Evolutionary conservation across 2,329 filamentous ascomycete genomes (phyloP).

Genomic region (Colletotrichum magnum): DNA sequence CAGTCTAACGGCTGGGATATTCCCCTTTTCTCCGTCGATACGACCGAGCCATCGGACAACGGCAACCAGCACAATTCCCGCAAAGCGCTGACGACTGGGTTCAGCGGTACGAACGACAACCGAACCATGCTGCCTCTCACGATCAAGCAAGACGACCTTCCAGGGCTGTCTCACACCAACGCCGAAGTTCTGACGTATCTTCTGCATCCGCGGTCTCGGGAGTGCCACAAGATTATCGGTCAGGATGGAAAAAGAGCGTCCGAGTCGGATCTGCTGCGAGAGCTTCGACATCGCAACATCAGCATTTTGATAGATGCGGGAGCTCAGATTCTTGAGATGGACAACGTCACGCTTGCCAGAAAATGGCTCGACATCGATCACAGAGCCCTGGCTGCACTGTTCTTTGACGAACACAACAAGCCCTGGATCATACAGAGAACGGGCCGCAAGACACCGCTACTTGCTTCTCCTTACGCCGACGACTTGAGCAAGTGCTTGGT

Average conservation of each 20-base stretch:
- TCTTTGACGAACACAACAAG: conserved; percentile 63
- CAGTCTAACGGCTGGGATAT: conserved; percentile 79
- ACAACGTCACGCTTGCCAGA: conserved; percentile 64
- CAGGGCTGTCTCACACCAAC: conserved; percentile 70
- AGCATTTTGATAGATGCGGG: conserved; percentile 75
- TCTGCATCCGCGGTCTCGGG: conserved; percentile 64
- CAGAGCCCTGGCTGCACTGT: conserved; percentile 65
- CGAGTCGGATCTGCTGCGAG: conserved; percentile 60
- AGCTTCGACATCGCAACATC: conserved; percentile 55
- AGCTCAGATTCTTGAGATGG: conserved; percentile 74
- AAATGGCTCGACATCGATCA: conserved; percentile 65
- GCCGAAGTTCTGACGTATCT: conserved; percentile 74
- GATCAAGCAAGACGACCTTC: conserved; percentile 73
- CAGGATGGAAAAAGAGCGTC: conserved; percentile 48
- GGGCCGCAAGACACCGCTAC: conserved; percentile 57
- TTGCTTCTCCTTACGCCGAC: conserved; percentile 68
- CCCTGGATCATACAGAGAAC: conserved; percentile 59
- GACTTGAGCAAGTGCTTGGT: conserved; percentile 67
- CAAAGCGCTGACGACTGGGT: conserved; percentile 70
- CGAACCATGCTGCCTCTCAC: conserved; percentile 71
- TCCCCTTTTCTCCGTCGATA: conserved; percentile 56
- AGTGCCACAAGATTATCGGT: conserved; percentile 54
- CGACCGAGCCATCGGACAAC: conserved; percentile 24
- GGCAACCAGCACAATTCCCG: background rate
- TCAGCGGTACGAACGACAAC: conserved; percentile 81